Conservation (phyloP, 805 yeast genomes). For the Soucietia sequanensis region DNA sequence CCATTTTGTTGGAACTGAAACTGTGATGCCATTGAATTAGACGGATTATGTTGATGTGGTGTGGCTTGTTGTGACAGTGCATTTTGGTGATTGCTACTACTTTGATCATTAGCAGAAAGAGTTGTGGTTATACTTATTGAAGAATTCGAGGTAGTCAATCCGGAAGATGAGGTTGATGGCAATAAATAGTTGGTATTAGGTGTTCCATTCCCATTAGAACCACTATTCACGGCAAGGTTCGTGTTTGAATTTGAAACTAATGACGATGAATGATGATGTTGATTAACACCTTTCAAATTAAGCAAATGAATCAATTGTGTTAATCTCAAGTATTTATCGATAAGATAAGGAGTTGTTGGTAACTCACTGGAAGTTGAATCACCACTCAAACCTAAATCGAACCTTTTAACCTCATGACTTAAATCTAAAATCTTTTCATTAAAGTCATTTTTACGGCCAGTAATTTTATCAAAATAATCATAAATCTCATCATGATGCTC, state of each 20-base stretch:
- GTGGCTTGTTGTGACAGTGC: slow-evolving; percentile 1
- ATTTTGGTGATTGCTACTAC: background rate
- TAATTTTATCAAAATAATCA: slow-evolving; percentile 71
- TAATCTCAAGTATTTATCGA: slow-evolving; percentile 62
- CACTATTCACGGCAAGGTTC: too few species aligned
- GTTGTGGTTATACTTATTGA: slow-evolving; percentile 7
- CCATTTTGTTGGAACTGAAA: background rate
- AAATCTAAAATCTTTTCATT: slow-evolving; percentile 55
- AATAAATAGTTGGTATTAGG: slow-evolving; percentile 1
- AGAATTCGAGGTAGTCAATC: slow-evolving; percentile 8
- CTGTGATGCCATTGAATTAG: background rate
- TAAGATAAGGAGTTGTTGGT: slow-evolving; percentile 67
- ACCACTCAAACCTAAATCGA: slow-evolving; percentile 54
- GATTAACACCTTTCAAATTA: slow-evolving; percentile 15
- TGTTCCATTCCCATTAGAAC: slow-evolving; percentile 6
- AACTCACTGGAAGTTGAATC: slow-evolving; percentile 52
- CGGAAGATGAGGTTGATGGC: background rate
- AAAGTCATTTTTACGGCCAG: slow-evolving; percentile 68
- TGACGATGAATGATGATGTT: background rate
- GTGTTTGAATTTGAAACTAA: background rate
- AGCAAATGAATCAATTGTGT: slow-evolving; percentile 56
- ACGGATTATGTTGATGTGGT: background rate
- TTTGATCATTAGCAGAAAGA: slow-evolving; percentile 4
- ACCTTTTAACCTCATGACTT: slow-evolving; percentile 55
- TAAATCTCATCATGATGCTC: slow-evolving; percentile 55